Evolutionary conservation across 306 rosid species (phyloP), one percentile per base, ranked within the genome.

Genomic region (Malus domestica): DNA sequence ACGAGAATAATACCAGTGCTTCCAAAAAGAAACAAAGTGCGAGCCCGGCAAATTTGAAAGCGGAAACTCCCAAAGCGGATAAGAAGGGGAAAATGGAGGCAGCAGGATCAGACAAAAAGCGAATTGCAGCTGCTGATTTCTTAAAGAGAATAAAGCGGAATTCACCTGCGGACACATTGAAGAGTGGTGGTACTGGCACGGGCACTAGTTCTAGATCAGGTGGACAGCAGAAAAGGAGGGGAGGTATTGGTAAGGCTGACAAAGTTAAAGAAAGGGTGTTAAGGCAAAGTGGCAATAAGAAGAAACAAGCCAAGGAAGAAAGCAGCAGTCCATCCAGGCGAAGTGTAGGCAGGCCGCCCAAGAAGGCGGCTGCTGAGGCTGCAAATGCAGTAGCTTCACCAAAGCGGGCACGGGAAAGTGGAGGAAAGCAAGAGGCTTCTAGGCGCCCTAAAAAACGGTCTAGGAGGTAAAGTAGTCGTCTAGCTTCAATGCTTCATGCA

Each of bases 261-360:
- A 78, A 72, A 40, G 74, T 59, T 78, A 93, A 86, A 75, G 93
- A 87, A 60, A 87, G 82, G 70, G 51, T 70, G 35, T 65, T 81
- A 27, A 86, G 87, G 86, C 77, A 82, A 40, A 84, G 74, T 42
- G 83, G 76, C 0, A 81, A 74, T 1, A 88, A 90, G 15, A 90
- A 67, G 82, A 90, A 84, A 78, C 82, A 30, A 29, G 85, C 52
- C 15, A 87, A 86, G 52, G 89, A 86, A 67, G 88, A 76, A 75
- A 79, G 65, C 51, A 76, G 80, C 51, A 76, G 73, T 67, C 93
- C 88, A 58, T 89, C 97, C 1, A 92, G 86, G 84, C 81, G 92
- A 51, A 88, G 83, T 30, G 96, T 90, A 22, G 96, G 96, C n/a
- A 84, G 97, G 63, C 97, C 97, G 23, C 87, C 96, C 2, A 93